These are phyloP conservation scores for Iris macrosiphon DNA, from an alignment of 106 monocot species.

Conservation along the genomic window DNA sequence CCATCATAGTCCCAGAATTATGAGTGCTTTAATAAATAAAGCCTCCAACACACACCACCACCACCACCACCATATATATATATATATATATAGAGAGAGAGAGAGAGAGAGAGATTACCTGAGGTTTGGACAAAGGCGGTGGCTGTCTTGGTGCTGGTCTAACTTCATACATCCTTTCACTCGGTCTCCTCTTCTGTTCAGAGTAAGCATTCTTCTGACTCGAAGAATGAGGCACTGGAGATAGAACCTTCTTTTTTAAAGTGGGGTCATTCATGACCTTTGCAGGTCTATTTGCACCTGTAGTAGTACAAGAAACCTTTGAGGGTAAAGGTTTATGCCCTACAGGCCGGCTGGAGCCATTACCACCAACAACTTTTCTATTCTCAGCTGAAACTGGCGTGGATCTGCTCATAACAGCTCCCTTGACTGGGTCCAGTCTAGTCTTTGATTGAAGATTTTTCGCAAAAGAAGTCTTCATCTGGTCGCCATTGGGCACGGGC, in stretches of 20 bases:
- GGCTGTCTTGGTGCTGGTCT: constrained; percentile 16
- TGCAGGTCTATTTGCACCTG: constrained; percentile 24
- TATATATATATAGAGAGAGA: too few relatives aligned
- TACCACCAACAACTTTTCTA: constrained; percentile 20
- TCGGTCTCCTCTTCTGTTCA: constrained; percentile 27
- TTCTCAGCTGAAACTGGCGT: constrained; percentile 15
- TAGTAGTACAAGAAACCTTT: constrained; percentile 32
- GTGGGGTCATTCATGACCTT: constrained; percentile 11
- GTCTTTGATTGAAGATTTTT: constrained; percentile 14
- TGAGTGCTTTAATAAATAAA: too few relatives aligned
- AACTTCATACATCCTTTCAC: constrained; percentile 12
- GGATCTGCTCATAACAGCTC: constrained; percentile 14
- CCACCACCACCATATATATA: too few relatives aligned
- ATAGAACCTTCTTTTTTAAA: constrained; percentile 11
- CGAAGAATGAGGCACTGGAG: constrained; percentile 26
- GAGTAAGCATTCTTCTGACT: constrained; percentile 17
- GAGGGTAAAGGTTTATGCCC: constrained; percentile 14
- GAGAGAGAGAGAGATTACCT: too few relatives aligned
- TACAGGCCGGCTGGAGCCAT: constrained; percentile 18
- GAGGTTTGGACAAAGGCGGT: constrained; percentile 21
- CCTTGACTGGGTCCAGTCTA: constrained; percentile 20
- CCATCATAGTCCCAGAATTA: too few relatives aligned
- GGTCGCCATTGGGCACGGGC: constrained; percentile 9
- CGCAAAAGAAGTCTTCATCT: constrained; percentile 15
- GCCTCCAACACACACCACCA: too few relatives aligned